These are phyloP conservation scores for Leptosphaerulina australis DNA, from an alignment of 2,329 filamentous ascomycete genomes.

Conservation along the genomic window DNA sequence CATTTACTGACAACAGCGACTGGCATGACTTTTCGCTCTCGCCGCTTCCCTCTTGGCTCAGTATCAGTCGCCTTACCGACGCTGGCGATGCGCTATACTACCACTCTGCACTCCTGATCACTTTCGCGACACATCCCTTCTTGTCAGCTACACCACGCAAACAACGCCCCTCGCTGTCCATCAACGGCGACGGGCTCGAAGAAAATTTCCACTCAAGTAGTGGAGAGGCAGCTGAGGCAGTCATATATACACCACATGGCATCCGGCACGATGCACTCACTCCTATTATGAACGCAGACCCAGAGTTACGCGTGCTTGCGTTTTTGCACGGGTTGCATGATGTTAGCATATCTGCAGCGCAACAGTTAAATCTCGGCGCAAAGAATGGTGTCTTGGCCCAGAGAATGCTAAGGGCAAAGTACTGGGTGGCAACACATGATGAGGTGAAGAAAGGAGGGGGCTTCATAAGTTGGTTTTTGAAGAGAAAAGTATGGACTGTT, in stretches of 20 bases:
- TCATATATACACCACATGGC: conserved; percentile 70
- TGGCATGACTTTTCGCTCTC: conserved; percentile 55
- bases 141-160: conserved; percentile 39
- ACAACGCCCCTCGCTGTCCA: conserved; percentile 37
- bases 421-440: conserved; percentile 71
- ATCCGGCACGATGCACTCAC: conserved; percentile 57
- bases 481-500: conserved; percentile 50
- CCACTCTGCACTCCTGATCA: conserved; percentile 63
- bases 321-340: conserved; percentile 70
- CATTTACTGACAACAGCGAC: conserved; percentile 51
- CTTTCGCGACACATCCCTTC: conserved; percentile 54
- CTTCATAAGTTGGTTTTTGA: conserved; percentile 59
- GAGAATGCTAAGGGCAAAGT: conserved; percentile 59
- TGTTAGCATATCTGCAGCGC: conserved; percentile 57
- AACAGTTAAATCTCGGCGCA: conserved; percentile 69
- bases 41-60: conserved; percentile 65
- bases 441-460: conserved; percentile 66
- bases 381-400: conserved; percentile 66
- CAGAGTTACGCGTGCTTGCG: conserved; percentile 60
- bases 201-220: conserved; percentile 15
- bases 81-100: conserved; percentile 63
- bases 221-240: conserved; percentile 55
- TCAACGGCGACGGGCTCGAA: conserved; percentile 38
- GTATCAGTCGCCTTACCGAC: conserved; percentile 63
- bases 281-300: conserved; percentile 52